Conservation (phyloP, 1,284 basidiomycete genomes). For the Mycosarcoma mackinlayi region DNA sequence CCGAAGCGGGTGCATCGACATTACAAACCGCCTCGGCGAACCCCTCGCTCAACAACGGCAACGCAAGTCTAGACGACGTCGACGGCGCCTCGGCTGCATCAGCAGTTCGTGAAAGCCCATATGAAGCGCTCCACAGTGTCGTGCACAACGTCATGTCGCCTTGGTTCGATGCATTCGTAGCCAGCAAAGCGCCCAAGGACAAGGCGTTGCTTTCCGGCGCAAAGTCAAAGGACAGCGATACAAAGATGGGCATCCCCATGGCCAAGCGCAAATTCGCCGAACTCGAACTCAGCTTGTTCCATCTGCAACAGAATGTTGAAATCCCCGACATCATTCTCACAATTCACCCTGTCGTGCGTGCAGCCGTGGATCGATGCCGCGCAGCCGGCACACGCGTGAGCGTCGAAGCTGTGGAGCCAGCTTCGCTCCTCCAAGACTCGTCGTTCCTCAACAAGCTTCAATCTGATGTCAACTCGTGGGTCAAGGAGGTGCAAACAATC, state of each 20-base stretch:
- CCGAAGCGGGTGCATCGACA: conserved; percentile 9
- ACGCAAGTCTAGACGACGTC: conserved; percentile 17
- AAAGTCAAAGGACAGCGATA: conserved; percentile 68
- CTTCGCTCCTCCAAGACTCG: conserved; percentile 82
- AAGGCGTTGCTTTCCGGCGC: conserved; percentile 33
- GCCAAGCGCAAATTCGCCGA: conserved; percentile 99
- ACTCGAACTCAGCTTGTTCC: conserved; percentile 92
- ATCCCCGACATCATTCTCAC: conserved; percentile 95
- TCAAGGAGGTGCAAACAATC: conserved; percentile 96
- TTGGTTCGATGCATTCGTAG: conserved; percentile 96
- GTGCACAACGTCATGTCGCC: conserved; percentile 96
- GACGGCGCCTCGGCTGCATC: conserved; percentile 30
- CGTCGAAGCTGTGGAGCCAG: conserved; percentile 78
- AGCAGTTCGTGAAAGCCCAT: conserved; percentile 73
- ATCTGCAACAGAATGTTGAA: conserved; percentile 98
- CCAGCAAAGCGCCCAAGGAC: conserved; percentile 67
- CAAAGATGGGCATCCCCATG: conserved; percentile 95
- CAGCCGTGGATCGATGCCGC: conserved; percentile 76
- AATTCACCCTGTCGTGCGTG: conserved; percentile 88
- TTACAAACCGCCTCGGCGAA: background rate
- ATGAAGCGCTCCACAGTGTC: conserved; percentile 94
- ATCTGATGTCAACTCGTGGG: conserved; percentile 94
- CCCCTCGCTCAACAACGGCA: conserved; percentile 5
- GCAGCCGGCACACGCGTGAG: conserved; percentile 75
- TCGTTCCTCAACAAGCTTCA: conserved; percentile 94